A percentile compares a stretch with the other conserved stretches of the same genome.
Conservation (phyloP, 192 early-diverging fungal genomes). For the Funneliformis mosseae region DNA sequence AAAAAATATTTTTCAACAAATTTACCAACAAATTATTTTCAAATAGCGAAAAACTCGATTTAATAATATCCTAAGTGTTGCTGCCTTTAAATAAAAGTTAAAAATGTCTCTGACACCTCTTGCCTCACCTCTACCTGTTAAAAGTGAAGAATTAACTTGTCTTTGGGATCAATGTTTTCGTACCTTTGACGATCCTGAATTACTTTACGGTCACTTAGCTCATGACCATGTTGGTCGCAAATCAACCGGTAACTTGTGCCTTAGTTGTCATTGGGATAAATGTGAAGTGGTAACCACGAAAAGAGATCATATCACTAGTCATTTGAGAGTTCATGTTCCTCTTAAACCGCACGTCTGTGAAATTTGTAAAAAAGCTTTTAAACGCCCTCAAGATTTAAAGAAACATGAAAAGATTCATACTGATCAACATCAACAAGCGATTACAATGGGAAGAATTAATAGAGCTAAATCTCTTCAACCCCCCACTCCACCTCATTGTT, state of each 20-base stretch:
- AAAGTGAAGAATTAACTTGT: constrained; percentile 36
- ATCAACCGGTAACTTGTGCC: constrained; percentile 81
- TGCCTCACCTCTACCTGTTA: not conserved
- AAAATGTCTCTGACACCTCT: constrained; percentile 28
- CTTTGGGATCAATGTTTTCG: constrained; percentile 51
- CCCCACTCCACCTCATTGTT: constrained; percentile 37
- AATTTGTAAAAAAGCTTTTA: constrained; percentile 82
- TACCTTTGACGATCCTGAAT: constrained; percentile 76
- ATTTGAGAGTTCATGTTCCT: constrained; percentile 90
- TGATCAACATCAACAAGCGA: constrained; percentile 41
- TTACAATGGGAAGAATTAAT: constrained; percentile 9
- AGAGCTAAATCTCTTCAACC: constrained; percentile 21
- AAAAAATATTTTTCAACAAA: not conserved
- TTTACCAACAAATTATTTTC: not conserved
- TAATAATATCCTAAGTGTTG: not conserved
- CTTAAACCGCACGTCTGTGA: constrained; percentile 87
- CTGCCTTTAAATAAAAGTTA: not conserved
- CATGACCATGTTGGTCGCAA: constrained; percentile 92
- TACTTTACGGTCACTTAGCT: constrained; percentile 83
- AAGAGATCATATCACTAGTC: constrained; percentile 98
- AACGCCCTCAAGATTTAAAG: constrained; percentile 94
- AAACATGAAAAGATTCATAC: constrained; percentile 89
- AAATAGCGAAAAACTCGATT: not conserved
- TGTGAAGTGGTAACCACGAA: constrained; percentile 77
- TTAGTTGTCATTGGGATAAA: constrained; percentile 86